phyloP scores from a whole-genome alignment of 108 stramenopile species.

The Fragilaria crotonensis region DNA sequence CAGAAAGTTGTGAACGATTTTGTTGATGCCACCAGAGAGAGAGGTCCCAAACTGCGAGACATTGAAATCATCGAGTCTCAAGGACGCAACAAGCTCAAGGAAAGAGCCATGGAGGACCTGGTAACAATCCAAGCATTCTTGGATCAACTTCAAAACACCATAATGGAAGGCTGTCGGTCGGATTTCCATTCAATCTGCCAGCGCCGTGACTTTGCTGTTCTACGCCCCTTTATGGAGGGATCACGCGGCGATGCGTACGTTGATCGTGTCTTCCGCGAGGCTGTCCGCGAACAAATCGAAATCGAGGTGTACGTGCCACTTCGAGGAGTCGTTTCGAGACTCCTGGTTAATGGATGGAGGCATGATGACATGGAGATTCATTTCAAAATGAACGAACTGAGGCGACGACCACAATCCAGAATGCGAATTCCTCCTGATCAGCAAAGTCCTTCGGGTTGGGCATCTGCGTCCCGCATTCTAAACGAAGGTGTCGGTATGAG shows the following conservation, averaged over 20 bases:
- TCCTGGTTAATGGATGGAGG: conserved; percentile 73
- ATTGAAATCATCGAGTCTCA: conserved; percentile 27
- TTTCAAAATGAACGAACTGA: conserved; percentile 61
- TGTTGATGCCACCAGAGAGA: conserved; percentile 41
- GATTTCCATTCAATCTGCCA: conserved; percentile 58
- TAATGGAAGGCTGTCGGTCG: conserved; percentile 63
- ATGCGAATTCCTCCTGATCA: conserved; percentile 44
- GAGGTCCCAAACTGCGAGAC: conserved; percentile 33
- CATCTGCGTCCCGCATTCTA: conserved; percentile 61
- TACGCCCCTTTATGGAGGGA: conserved; percentile 13
- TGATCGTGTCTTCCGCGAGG: conserved; percentile 63
- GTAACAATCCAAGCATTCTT: conserved; percentile 54
- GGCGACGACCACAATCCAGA: conserved; percentile 44
- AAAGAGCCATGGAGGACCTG: conserved; percentile 35
- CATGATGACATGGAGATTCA: conserved; percentile 80
- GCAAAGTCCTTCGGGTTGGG: conserved; percentile 64
- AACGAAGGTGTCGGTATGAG: conserved; percentile 68
- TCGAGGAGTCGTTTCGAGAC: conserved; percentile 64
- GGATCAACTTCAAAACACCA: conserved; percentile 68
- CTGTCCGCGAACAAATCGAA: conserved; percentile 77
- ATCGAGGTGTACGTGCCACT: conserved; percentile 81
- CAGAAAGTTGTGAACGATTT: conserved; percentile 53
- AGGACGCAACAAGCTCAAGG: conserved; percentile 23
- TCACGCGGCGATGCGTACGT: conserved; percentile 25
- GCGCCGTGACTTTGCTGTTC: conserved; percentile 35